These are phyloP conservation scores for Tylopilus plumbeoviolaceoides DNA, from an alignment of 768 basidiomycete species.

Conservation along the genomic window DNA sequence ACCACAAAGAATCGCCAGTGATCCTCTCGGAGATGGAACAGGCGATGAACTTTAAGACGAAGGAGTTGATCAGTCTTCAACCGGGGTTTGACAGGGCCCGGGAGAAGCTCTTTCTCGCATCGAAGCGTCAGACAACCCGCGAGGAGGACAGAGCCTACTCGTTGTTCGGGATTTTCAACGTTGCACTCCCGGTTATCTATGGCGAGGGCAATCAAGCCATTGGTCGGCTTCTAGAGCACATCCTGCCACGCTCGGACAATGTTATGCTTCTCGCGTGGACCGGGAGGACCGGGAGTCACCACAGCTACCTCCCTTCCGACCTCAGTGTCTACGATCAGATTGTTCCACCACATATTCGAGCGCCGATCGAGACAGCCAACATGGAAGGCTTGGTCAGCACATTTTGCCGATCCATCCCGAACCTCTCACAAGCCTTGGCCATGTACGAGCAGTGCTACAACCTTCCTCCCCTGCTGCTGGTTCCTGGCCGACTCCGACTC, in stretches of 20 bases:
- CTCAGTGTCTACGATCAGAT: not conserved
- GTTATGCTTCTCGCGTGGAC: not conserved
- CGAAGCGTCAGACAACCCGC: slow-evolving; percentile 6
- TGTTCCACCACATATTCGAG: not conserved
- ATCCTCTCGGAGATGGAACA: slow-evolving; percentile 4
- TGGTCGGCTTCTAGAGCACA: not conserved
- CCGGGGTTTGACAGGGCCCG: not conserved
- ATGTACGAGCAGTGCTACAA: not conserved
- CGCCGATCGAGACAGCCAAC: no score
- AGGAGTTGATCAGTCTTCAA: not conserved
- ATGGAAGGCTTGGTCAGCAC: no score
- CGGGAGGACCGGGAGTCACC: no score
- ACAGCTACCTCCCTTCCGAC: not conserved
- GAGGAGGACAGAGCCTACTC: slow-evolving; percentile 17
- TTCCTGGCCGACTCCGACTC: not conserved
- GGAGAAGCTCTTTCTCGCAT: slow-evolving; percentile 12
- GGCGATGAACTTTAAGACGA: not conserved
- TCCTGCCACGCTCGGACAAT: not conserved
- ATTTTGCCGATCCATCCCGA: not conserved
- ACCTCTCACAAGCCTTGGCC: not conserved
- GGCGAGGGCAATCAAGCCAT: slow-evolving; percentile 7
- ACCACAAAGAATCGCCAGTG: slow-evolving; percentile 2
- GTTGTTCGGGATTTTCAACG: slow-evolving; percentile 12
- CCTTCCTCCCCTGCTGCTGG: not conserved
- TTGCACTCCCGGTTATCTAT: slow-evolving; percentile 7